A percentile compares a stretch with the other conserved stretches of the same genome.
Conservation (phyloP, 768 basidiomycete genomes). For the Paxillus ammoniavirescens region DNA sequence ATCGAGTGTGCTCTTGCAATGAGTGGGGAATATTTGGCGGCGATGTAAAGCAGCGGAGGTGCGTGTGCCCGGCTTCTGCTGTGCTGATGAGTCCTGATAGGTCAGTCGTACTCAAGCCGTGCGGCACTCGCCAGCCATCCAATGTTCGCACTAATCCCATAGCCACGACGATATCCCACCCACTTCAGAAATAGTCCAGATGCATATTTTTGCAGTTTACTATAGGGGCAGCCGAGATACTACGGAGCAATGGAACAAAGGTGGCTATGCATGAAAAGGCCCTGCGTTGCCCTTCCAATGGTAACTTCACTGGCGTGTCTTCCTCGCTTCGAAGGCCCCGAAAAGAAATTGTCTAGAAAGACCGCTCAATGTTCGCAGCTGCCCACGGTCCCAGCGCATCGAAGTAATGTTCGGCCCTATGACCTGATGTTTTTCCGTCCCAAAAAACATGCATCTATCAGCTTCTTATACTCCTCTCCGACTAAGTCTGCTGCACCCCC, state of each 20-base stretch:
- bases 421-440: constrained; percentile 48
- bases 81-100: too few species aligned
- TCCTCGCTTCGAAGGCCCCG: constrained; percentile 51
- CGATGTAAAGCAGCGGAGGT: too few species aligned
- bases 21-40: too few species aligned
- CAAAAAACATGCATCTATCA: constrained; percentile 50
- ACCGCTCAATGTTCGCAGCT: constrained; percentile 66
- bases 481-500: constrained; percentile 51
- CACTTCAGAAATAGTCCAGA: background rate
- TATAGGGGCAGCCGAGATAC: background rate
- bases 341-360: constrained; percentile 74
- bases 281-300: background rate
- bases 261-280: too few species aligned
- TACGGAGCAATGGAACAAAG: background rate
- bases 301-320: constrained; percentile 34
- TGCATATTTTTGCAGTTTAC: background rate
- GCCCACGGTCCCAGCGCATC: constrained; percentile 59
- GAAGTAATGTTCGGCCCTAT: constrained; percentile 49
- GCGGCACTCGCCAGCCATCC: background rate
- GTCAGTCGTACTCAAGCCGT: too few species aligned
- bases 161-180: background rate
- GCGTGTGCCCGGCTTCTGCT: too few species aligned
- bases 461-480: constrained; percentile 46
- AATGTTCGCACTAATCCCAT: background rate
- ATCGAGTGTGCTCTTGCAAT: background rate